phyloP scores from a whole-genome alignment of 169 alveolate species.

The Hammondia hammondi region DNA sequence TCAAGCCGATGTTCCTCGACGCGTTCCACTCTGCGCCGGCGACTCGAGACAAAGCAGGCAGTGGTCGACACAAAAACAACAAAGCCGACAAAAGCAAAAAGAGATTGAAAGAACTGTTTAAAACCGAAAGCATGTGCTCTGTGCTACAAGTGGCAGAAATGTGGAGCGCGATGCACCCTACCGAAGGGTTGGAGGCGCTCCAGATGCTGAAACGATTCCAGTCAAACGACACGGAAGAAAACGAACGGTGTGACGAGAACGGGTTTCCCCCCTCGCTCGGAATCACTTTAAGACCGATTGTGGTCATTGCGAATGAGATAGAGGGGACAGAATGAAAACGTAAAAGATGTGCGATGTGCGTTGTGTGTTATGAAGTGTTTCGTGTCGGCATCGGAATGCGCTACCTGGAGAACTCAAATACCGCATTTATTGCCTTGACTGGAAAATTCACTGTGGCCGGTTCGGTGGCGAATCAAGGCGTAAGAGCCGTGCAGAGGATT shows the following conservation, averaged over 20 bases:
- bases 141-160: background rate
- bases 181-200: conserved; percentile 16
- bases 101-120: background rate
- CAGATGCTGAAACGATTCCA: background rate
- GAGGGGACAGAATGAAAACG: background rate
- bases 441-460: no score
- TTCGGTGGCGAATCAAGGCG: no score
- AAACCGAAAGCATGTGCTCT: background rate
- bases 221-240: background rate
- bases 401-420: no score
- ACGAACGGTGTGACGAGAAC: background rate
- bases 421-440: no score
- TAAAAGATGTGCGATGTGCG: background rate
- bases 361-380: background rate
- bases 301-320: background rate
- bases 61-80: background rate
- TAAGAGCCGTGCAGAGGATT: no score
- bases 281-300: background rate
- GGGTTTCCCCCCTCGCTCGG: background rate
- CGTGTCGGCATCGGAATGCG: background rate
- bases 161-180: conserved; percentile 8
- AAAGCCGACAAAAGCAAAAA: background rate
- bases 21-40: background rate
- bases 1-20: background rate
- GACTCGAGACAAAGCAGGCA: background rate